phyloP scores from a whole-genome alignment of 176 grass and related monocot genomes.

The Stipa capillata region DNA sequence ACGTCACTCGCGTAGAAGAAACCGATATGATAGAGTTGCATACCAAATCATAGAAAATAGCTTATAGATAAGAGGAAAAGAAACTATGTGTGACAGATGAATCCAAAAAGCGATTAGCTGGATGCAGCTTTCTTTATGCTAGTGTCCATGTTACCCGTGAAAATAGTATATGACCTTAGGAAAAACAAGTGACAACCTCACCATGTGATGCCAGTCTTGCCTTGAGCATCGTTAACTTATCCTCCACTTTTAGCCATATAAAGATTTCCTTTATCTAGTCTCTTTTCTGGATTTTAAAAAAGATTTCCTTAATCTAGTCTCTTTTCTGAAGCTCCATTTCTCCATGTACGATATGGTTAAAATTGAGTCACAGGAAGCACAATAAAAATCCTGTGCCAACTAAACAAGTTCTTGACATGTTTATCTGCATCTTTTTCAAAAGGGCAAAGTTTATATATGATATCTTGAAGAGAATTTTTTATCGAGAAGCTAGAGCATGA shows the following conservation, averaged over 20 bases:
- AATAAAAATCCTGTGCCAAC: background rate
- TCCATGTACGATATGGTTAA: background rate
- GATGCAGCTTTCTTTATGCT: background rate
- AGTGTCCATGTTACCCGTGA: conserved; percentile 29
- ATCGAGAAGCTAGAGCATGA: background rate
- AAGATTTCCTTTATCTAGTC: too few relatives aligned
- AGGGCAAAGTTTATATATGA: background rate
- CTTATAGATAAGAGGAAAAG: background rate
- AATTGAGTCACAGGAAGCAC: background rate
- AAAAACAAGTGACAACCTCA: background rate
- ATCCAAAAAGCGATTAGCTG: conserved; percentile 6
- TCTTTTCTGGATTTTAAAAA: too few relatives aligned
- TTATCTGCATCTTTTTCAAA: too few relatives aligned
- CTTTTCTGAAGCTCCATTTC: too few relatives aligned
- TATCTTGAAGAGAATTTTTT: background rate
- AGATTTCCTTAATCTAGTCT: too few relatives aligned
- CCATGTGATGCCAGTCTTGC: conserved; percentile 15
- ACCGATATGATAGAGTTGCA: background rate
- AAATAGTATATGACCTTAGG: background rate
- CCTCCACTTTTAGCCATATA: background rate
- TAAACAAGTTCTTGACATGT: background rate
- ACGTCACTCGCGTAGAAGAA: background rate
- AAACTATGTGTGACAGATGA: background rate
- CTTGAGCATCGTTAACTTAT: background rate
- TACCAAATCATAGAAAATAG: background rate